These are phyloP conservation scores for Sclerotinia minor DNA, from an alignment of 2,329 filamentous ascomycete genomes.

Conservation along the genomic window DNA sequence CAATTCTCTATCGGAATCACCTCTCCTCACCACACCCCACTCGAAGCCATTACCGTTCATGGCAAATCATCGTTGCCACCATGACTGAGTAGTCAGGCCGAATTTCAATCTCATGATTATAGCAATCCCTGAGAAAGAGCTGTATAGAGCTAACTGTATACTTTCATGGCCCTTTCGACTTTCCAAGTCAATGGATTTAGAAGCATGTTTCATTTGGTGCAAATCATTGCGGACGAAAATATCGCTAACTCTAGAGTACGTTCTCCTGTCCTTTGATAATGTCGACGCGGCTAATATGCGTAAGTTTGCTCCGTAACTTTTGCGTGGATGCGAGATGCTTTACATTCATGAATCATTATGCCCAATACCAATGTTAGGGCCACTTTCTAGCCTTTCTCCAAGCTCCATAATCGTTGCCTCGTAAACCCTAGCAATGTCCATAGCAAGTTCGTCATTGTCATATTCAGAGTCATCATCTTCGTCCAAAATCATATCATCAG, in stretches of 20 bases:
- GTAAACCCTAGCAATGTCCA: slow-evolving; percentile 76
- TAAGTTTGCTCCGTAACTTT: not conserved
- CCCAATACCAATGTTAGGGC: slow-evolving; percentile 17
- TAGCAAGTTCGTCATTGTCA: slow-evolving; percentile 58
- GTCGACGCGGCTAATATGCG: not conserved
- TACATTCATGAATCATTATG: slow-evolving; percentile 10
- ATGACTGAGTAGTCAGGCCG: not conserved
- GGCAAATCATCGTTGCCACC: not conserved
- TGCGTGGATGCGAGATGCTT: not conserved
- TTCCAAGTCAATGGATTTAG: not conserved
- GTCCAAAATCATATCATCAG: slow-evolving; percentile 41
- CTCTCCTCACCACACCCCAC: not conserved
- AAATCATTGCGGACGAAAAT: not conserved
- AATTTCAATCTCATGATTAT: not conserved
- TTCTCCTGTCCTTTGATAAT: not conserved
- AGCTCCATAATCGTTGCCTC: slow-evolving; percentile 75
- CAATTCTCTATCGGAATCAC: too few relatives aligned
- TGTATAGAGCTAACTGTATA: not conserved
- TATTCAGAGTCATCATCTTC: slow-evolving; percentile 42
- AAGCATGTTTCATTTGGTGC: not conserved
- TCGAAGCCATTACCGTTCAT: not conserved
- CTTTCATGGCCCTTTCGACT: not conserved
- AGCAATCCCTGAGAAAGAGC: not conserved
- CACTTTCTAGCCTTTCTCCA: slow-evolving; percentile 61
- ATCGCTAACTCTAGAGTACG: not conserved